phyloP scores from a whole-genome alignment of 2,329 filamentous ascomycete genomes.

The Mycocentrospora acerina region DNA sequence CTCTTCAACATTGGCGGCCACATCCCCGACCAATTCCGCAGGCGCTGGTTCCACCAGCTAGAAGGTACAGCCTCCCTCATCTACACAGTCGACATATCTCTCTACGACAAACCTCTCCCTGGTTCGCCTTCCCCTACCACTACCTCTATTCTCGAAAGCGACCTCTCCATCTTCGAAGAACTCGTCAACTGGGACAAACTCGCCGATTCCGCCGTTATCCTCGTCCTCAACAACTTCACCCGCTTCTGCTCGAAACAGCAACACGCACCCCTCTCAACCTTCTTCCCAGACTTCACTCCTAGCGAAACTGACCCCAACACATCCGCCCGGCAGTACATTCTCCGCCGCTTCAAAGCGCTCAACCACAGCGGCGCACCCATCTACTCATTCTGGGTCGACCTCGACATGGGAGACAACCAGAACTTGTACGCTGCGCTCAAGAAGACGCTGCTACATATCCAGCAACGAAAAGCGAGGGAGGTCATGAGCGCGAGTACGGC shows the following conservation, averaged over 20 bases:
- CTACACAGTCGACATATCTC: conserved; percentile 36
- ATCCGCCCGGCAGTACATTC: conserved; percentile 34
- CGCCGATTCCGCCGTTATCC: conserved; percentile 28
- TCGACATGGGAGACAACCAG: conserved; percentile 38
- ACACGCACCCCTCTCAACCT: conserved; percentile 28
- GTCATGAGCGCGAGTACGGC: conserved; percentile 22
- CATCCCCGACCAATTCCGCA: conserved; percentile 34
- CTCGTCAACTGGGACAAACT: conserved; percentile 35
- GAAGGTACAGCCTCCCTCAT: conserved; percentile 35
- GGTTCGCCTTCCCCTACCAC: conserved; percentile 22
- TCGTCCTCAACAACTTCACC: conserved; percentile 40
- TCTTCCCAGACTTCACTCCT: conserved; percentile 33
- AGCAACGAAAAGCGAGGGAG: conserved; percentile 30
- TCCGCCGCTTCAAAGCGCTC: conserved; percentile 33
- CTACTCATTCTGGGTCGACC: conserved; percentile 42
- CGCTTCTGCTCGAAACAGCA: conserved; percentile 36
- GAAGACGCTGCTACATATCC: conserved; percentile 35
- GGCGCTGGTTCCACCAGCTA: conserved; percentile 41
- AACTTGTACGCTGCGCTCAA: conserved; percentile 39
- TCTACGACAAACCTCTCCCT: conserved; percentile 35
- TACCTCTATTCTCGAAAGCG: conserved; percentile 32
- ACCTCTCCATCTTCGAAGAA: conserved; percentile 33
- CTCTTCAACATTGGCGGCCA: conserved; percentile 39
- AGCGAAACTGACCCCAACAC: conserved; percentile 22
- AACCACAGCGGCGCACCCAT: conserved; percentile 32